Conservation (phyloP, 2,329 filamentous ascomycete species). For the Sclerotinia trifoliorum region DNA sequence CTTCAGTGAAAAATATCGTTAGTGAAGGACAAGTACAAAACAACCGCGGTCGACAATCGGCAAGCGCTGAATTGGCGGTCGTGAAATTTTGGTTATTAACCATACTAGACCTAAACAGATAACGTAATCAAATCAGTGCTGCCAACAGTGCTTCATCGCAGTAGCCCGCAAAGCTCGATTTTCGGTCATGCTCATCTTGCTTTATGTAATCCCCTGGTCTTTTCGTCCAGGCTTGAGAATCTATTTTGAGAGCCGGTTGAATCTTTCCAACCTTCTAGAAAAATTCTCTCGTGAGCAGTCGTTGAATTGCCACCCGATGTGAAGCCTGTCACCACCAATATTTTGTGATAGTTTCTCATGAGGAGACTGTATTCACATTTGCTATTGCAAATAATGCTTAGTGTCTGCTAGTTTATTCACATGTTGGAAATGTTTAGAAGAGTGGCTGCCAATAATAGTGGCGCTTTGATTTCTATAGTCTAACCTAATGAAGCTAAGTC, state of each 20-base stretch:
- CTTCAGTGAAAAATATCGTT: neutral
- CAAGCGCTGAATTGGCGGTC: constrained; percentile 13
- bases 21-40: neutral
- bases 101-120: neutral
- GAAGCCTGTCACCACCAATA: neutral
- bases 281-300: neutral
- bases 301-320: neutral
- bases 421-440: neutral
- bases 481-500: neutral
- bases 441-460: constrained; percentile 1
- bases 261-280: neutral
- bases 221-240: neutral
- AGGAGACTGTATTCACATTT: neutral
- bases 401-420: neutral
- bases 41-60: constrained; percentile 13
- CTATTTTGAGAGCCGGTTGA: neutral
- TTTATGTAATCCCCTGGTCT: neutral
- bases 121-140: constrained; percentile 13
- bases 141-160: constrained; percentile 7
- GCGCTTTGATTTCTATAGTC: neutral
- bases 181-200: neutral
- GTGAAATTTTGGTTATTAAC: neutral
- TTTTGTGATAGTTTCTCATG: no score
- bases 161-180: neutral
- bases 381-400: neutral